A percentile compares a stretch with the other conserved stretches of the same genome.
phyloP scores from a whole-genome alignment of 192 early-diverging fungal genomes.

The Gamsiella multidivaricata region DNA sequence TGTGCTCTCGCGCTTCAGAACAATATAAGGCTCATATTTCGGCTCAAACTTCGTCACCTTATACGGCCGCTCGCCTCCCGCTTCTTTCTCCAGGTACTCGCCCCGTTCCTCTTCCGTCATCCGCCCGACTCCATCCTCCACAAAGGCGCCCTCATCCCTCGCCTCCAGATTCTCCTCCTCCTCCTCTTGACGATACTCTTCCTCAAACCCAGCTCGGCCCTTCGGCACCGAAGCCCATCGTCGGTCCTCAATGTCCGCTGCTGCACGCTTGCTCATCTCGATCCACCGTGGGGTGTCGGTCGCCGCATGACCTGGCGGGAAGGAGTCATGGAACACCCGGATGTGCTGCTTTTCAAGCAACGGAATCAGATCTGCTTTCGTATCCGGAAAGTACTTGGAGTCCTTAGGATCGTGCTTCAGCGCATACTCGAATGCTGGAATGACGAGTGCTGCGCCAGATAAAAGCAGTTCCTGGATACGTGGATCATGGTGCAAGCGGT shows the following conservation, averaged over 20 bases:
- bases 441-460: constrained; percentile 61
- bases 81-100: constrained; percentile 39
- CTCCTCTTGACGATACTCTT: background rate
- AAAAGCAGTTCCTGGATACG: constrained; percentile 58
- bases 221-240: background rate
- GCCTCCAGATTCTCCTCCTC: no score
- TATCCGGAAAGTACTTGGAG: constrained; percentile 62
- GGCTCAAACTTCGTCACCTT: constrained; percentile 65
- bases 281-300: constrained; percentile 65
- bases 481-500: constrained; percentile 52
- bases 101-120: constrained; percentile 5
- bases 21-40: constrained; percentile 69
- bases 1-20: constrained; percentile 64
- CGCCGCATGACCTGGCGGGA: constrained; percentile 66
- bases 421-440: constrained; percentile 70
- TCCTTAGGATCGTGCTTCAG: constrained; percentile 62
- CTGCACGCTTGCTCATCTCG: constrained; percentile 17
- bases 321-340: constrained; percentile 66
- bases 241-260: background rate
- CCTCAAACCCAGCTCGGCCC: constrained; percentile 13
- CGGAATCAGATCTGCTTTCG: constrained; percentile 57
- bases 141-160: background rate
- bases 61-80: constrained; percentile 57
- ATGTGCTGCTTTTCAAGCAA: constrained; percentile 59
- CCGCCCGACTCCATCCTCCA: background rate